Evolutionary conservation across 176 grass and related monocot genomes (phyloP), one percentile per base, ranked within the genome.

Genomic region (Musa schizocarpa): DNA sequence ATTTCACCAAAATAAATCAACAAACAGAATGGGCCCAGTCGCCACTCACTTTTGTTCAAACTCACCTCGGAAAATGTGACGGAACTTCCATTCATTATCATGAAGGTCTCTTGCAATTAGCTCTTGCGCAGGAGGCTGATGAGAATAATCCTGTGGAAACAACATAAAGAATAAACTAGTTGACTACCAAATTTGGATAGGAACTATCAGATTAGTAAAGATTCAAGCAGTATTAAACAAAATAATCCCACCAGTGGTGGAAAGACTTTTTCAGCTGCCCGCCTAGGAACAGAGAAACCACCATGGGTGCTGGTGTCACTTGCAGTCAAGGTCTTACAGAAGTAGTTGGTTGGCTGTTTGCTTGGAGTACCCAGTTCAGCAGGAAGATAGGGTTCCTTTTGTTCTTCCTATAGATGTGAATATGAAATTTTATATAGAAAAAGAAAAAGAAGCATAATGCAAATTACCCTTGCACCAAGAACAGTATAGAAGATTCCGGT

Each of bases 1-100:
- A 43, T 43, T 43, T 43, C 34, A 43, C 34, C 29, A 34, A 34
- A 34, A 34, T 34, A 34, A 34, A 34, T 5, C 29, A 34, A 34
- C 29, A 34, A 5, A 34, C 29, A 34, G 29, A 34, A 34, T 5
- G 29, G 29, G 0, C 29, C 29, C 29, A 4, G 3, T 34, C 4
- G 3, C 29, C 34, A 43, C 5, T 20, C 34, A 12, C 11, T 26
- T 34, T 66, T 26, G 8, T 3, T 21, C 9, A 75, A 11, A 69
- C 43, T 87, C 14, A 96, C 93, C 93, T 29, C 93, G 87, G 81
- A 96, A 96, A 80, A 96, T 90, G 64, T 96, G 93, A 54, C 93
- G 93, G 76, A 96, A 96, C 82, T 96, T 96, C 93, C 93, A 96
- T 49, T 96, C 93, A 50, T 96, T 96, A 12, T 90, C 93, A 88